Percentiles rank a stretch among this genome's conserved stretches.
Conservation (phyloP, 495 filamentous ascomycete genomes). For the Hypoxylon fuscum region DNA sequence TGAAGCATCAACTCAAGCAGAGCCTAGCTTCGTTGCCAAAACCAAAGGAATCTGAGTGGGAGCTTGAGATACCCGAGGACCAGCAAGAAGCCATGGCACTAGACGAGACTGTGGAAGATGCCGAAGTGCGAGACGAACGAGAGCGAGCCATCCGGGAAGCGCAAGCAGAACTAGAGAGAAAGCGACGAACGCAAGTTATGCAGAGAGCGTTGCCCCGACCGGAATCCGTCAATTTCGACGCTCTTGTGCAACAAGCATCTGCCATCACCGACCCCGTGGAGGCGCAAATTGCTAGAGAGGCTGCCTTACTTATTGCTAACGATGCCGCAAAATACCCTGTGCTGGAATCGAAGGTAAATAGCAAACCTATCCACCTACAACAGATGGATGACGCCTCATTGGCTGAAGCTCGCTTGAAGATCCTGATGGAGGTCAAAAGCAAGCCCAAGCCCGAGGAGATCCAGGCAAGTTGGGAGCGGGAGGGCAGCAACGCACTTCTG, state of each 20-base stretch:
- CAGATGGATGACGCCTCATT: slow-evolving; percentile 75
- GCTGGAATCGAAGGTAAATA: slow-evolving; percentile 69
- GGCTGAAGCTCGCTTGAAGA: slow-evolving; percentile 76
- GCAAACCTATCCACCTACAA: slow-evolving; percentile 67
- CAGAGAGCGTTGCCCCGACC: slow-evolving; percentile 86
- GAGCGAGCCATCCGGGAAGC: slow-evolving; percentile 74
- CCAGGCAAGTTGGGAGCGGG: slow-evolving; percentile 71
- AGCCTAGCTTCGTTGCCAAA: slow-evolving; percentile 87
- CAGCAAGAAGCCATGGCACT: slow-evolving; percentile 67
- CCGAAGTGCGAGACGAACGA: slow-evolving; percentile 80
- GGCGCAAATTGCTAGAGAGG: slow-evolving; percentile 74
- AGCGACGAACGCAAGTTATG: slow-evolving; percentile 86
- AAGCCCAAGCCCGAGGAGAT: slow-evolving; percentile 69
- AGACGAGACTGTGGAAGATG: slow-evolving; percentile 76
- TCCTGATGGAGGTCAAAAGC: slow-evolving; percentile 74
- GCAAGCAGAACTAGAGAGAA: slow-evolving; percentile 77
- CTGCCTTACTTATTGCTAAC: slow-evolving; percentile 78
- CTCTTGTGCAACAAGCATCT: slow-evolving; percentile 68
- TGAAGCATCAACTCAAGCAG: slow-evolving; percentile 73
- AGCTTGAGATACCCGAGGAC: slow-evolving; percentile 91
- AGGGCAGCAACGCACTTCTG: slow-evolving; percentile 66
- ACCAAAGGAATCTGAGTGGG: slow-evolving; percentile 90
- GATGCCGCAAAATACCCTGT: slow-evolving; percentile 81
- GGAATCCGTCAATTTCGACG: slow-evolving; percentile 72
- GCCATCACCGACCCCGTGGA: slow-evolving; percentile 49